A percentile compares a stretch with the other conserved stretches of the same genome.
phyloP scores from a whole-genome alignment of 495 filamentous ascomycete genomes.

The Aspergillus mulundensis region DNA sequence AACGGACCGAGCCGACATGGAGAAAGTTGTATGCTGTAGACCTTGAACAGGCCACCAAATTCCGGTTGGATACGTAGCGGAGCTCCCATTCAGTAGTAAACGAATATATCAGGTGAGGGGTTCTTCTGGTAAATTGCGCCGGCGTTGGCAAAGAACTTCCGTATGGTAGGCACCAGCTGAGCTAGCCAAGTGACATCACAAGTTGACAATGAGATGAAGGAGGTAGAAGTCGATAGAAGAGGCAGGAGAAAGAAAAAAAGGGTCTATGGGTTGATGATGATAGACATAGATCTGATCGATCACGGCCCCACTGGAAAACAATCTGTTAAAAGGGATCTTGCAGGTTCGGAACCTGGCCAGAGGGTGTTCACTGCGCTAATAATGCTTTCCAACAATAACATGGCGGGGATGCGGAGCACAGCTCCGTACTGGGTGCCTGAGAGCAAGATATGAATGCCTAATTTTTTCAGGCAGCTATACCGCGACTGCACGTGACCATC shows the following conservation, averaged over 20 bases:
- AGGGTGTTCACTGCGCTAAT: not conserved
- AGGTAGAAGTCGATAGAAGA: not conserved
- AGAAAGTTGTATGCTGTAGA: slow-evolving; percentile 16
- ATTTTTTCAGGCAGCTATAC: slow-evolving; percentile 12
- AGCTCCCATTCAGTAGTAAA: slow-evolving; percentile 1
- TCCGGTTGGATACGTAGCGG: slow-evolving; percentile 17
- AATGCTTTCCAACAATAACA: not conserved
- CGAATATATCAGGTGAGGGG: slow-evolving; percentile 26
- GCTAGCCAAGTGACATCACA: slow-evolving; percentile 24
- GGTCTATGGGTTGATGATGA: not conserved
- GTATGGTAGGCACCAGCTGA: slow-evolving; percentile 22
- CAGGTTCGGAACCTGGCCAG: not conserved
- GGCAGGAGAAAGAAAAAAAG: not conserved
- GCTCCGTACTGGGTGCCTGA: too few species aligned
- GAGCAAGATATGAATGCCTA: not conserved
- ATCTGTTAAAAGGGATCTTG: not conserved
- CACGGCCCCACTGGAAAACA: not conserved
- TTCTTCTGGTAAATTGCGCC: slow-evolving; percentile 20
- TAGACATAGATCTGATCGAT: slow-evolving; percentile 3
- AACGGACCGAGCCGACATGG: slow-evolving; percentile 23
- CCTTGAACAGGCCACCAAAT: slow-evolving; percentile 31
- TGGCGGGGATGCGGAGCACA: slow-evolving; percentile 9
- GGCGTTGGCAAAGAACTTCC: slow-evolving; percentile 1
- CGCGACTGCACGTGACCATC: slow-evolving; percentile 16
- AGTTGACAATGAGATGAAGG: not conserved